Percentiles rank a stretch among this genome's conserved stretches.
Evolutionary conservation across 2,329 filamentous ascomycete genomes (phyloP).

Genomic region (Botrytis fragariae): DNA sequence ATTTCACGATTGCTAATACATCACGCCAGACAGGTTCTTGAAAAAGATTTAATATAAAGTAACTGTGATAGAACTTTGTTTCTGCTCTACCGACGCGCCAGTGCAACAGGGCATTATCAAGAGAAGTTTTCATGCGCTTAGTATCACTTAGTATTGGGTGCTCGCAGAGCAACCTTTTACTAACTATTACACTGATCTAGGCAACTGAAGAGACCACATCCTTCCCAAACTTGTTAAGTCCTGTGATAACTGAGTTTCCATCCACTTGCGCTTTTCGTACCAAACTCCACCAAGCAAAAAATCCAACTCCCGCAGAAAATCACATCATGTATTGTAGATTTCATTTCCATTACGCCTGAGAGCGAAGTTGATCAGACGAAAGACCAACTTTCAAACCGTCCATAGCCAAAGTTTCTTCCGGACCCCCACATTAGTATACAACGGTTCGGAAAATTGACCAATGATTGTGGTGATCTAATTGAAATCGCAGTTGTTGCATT

Average conservation of each 20-base stretch:
- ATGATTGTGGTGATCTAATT: not conserved
- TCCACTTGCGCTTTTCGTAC: not conserved
- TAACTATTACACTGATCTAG: not conserved
- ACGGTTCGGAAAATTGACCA: not conserved
- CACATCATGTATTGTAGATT: not conserved
- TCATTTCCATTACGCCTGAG: not conserved
- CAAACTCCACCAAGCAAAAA: not conserved
- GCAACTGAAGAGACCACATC: not conserved
- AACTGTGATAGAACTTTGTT: not conserved
- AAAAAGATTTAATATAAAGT: not conserved
- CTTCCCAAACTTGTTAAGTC: not conserved
- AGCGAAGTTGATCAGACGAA: not conserved
- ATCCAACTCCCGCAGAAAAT: not conserved
- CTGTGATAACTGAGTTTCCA: not conserved
- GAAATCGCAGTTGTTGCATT: constrained; percentile 21
- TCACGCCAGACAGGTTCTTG: not conserved
- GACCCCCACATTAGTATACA: too few species aligned
- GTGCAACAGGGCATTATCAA: not conserved
- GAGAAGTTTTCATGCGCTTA: not conserved
- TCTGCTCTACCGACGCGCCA: not conserved
- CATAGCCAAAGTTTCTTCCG: not conserved
- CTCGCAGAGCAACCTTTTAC: not conserved
- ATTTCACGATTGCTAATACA: not conserved
- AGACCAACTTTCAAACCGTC: not conserved
- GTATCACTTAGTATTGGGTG: not conserved